Evolutionary conservation across 768 basidiomycete genomes (phyloP), one percentile per base, ranked within the genome.

Genomic region (Pisolithus microcarpus): DNA sequence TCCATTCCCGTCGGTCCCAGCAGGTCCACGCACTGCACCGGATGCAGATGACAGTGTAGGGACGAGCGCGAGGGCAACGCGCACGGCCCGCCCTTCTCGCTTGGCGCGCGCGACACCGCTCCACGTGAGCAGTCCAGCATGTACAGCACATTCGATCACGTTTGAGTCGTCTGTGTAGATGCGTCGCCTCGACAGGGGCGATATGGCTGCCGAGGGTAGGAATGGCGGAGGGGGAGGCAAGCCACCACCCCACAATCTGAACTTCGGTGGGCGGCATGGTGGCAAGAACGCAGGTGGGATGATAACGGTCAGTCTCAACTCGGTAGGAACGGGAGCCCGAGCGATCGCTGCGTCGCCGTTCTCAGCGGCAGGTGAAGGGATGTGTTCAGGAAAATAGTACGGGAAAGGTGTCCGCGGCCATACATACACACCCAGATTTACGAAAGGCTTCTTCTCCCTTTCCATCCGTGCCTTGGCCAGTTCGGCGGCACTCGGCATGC

Each of bases 111-210:
- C 48, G 37, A 74, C 62, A n/a, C 60, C 65, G 48, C 67, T 72
- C 75, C 75, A 77, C 15, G 68, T 66, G 31, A 75, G 60, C 44
- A 70, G 61, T 7, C 86, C 86, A 0, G 84, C 73, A 56, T 88
- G 86, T 43, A 88, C 65, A 2, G 82, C 84, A 50, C 82, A 84
- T 38, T 83, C 60, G 59, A 85, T 79, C 46, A 87, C 60, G 57
- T 87, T 83, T 8, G 84, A 86, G 65, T 88, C 86, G 65, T 88
- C 85, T 0, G 86, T 88, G 67, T 88, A 88, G 34, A 87, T 74
- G 43, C 82, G 70, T n/a, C 80, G 70, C 31, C 67, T 67, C 26
- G 73, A 66, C 28, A 58, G 56, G 3, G 61, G 63, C 51, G 59
- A 58, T 36, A 57, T 52, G 3, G 59, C 58, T 0, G 65, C 58